A percentile compares a stretch with the other conserved stretches of the same genome.
Conservation (phyloP, 257 asterid genomes). For the Primulina tabacum region DNA sequence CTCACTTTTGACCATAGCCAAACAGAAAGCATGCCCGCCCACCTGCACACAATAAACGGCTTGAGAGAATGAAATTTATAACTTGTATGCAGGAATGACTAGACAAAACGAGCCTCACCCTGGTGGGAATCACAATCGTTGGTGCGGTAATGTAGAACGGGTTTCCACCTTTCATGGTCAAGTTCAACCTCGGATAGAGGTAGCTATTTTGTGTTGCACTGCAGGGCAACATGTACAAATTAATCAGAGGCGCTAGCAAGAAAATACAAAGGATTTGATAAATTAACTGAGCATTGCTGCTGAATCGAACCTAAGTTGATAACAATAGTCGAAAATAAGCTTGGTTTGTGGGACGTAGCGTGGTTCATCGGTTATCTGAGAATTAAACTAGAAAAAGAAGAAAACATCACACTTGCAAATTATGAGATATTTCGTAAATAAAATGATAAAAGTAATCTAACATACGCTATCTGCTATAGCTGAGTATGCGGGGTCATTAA, state of each 20-base stretch:
- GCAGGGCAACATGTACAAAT: constrained; percentile 20
- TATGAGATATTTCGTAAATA: background rate
- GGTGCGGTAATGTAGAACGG: constrained; percentile 42
- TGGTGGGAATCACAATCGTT: constrained; percentile 38
- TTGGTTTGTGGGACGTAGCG: constrained; percentile 46
- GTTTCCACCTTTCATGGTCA: constrained; percentile 82
- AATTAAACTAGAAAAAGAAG: constrained; percentile 54
- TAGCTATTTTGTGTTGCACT: constrained; percentile 55
- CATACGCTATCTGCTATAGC: constrained; percentile 64
- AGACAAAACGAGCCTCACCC: constrained; percentile 39
- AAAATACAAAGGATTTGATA: constrained; percentile 5
- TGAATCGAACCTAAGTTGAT: constrained; percentile 46
- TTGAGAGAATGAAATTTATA: constrained; percentile 19
- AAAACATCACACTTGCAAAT: constrained; percentile 1
- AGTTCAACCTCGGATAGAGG: constrained; percentile 51
- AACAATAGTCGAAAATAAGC: constrained; percentile 76
- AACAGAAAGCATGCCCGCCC: constrained; percentile 60
- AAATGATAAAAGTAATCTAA: background rate
- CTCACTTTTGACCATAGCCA: constrained; percentile 73
- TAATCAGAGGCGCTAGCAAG: constrained; percentile 16
- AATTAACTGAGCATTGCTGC: background rate
- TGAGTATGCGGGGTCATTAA: constrained; percentile 79
- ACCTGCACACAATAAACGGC: constrained; percentile 39
- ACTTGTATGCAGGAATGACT: background rate
- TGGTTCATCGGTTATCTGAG: constrained; percentile 47